These are phyloP conservation scores for Clonostachys byssicola DNA, from an alignment of 2,329 filamentous ascomycete species.

Conservation along the genomic window DNA sequence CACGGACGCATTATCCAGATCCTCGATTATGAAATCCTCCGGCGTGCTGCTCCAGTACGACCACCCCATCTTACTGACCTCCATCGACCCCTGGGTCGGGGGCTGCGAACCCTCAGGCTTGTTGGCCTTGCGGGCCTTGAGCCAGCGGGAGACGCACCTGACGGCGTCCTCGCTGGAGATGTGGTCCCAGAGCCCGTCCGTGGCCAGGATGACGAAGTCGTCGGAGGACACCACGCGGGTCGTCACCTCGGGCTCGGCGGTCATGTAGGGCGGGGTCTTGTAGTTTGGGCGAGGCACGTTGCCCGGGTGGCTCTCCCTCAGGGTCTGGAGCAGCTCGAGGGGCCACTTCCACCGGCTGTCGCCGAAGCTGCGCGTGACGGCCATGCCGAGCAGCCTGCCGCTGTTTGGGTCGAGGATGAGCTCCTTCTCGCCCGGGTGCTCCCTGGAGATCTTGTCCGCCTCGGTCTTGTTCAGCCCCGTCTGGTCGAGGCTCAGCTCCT, in stretches of 20 bases:
- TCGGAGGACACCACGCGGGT: conserved; percentile 44
- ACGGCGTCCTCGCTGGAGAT: conserved; percentile 55
- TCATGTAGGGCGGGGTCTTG: conserved; percentile 62
- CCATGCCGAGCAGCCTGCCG: conserved; percentile 58
- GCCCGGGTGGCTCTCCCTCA: not conserved
- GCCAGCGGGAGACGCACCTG: conserved; percentile 51
- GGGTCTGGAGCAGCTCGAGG: conserved; percentile 18
- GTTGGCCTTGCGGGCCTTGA: conserved; percentile 18
- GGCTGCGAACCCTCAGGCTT: conserved; percentile 15
- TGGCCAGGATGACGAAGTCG: conserved; percentile 61
- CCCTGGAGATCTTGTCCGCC: conserved; percentile 43
- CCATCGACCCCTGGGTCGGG: conserved; percentile 1
- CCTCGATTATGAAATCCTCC: conserved; percentile 68
- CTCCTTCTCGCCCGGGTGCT: conserved; percentile 59
- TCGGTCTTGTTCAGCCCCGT: conserved; percentile 60
- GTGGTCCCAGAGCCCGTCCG: conserved; percentile 63
- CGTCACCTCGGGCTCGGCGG: conserved; percentile 60
- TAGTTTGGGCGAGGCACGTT: conserved; percentile 35
- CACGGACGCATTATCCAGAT: conserved; percentile 72
- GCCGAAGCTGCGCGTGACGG: conserved; percentile 63
- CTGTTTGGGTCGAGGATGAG: conserved; percentile 39
- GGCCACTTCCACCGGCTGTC: conserved; percentile 67
- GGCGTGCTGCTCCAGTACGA: conserved; percentile 15
- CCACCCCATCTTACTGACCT: conserved; percentile 11
- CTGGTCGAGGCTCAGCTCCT: conserved; percentile 59